These are phyloP conservation scores for Peronosclerospora sorghi DNA, from an alignment of 352 stramenopile species.

Conservation along the genomic window DNA sequence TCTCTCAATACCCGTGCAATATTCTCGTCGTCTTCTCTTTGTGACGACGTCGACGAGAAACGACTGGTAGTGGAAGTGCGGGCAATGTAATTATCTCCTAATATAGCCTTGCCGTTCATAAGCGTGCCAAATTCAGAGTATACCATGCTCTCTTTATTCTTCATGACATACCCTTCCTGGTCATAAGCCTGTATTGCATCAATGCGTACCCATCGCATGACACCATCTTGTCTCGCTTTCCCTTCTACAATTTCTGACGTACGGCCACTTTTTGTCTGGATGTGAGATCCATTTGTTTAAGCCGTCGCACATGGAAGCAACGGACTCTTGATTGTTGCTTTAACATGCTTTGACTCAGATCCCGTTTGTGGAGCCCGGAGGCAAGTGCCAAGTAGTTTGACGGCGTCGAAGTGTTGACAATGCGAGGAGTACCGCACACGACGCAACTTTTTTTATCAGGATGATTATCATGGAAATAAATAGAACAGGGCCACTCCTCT, in stretches of 20 bases:
- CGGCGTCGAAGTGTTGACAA: slow-evolving; percentile 42
- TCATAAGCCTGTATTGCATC: slow-evolving; percentile 30
- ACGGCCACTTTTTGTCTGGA: slow-evolving; percentile 67
- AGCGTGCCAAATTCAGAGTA: slow-evolving; percentile 46
- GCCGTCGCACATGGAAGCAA: too few species aligned
- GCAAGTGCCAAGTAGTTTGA: slow-evolving; percentile 43
- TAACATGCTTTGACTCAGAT: too few species aligned
- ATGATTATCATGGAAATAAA: too few species aligned
- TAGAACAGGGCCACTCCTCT: slow-evolving; percentile 77
- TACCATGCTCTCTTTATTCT: too few species aligned
- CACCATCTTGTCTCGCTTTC: slow-evolving; percentile 59
- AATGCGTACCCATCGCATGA: slow-evolving; percentile 75
- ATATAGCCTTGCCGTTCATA: slow-evolving; percentile 28
- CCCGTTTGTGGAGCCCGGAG: slow-evolving; percentile 53
- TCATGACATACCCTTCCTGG: slow-evolving; percentile 20
- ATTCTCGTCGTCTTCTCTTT: slow-evolving; percentile 55
- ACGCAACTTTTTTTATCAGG: slow-evolving; percentile 68
- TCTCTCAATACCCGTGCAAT: slow-evolving; percentile 67
- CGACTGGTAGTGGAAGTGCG: slow-evolving; percentile 20
- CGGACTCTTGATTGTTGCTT: too few species aligned
- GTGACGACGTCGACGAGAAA: slow-evolving; percentile 36
- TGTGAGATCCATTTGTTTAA: too few species aligned
- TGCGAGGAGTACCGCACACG: slow-evolving; percentile 73
- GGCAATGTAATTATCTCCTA: slow-evolving; percentile 13
- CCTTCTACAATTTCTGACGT: slow-evolving; percentile 61